A percentile compares a stretch with the other conserved stretches of the same genome.
Evolutionary conservation across 768 basidiomycete species (phyloP).

Genomic region (Trametes cubensis): DNA sequence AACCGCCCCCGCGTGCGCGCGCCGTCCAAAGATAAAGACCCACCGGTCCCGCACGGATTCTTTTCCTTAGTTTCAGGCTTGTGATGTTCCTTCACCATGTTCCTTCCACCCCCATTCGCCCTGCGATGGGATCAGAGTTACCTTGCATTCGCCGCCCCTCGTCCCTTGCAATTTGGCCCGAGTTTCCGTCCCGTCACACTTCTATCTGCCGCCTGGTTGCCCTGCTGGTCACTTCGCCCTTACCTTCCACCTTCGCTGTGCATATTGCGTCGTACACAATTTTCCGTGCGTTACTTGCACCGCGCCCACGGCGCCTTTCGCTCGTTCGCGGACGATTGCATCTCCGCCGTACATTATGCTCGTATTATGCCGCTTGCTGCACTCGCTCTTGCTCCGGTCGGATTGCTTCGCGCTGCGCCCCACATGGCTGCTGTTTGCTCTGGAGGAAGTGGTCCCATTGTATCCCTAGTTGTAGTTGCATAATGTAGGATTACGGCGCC

Average conservation of each 20-base stretch:
- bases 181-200: neutral
- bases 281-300: neutral
- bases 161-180: too few relatives aligned
- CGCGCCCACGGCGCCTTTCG: conserved; percentile 17
- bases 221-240: neutral
- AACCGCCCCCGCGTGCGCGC: conserved; percentile 12
- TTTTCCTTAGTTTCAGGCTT: neutral
- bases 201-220: neutral
- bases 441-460: conserved; percentile 18
- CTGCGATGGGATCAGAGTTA: too few relatives aligned
- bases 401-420: conserved; percentile 1
- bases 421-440: conserved; percentile 1
- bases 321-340: conserved; percentile 23
- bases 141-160: too few relatives aligned
- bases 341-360: conserved; percentile 16
- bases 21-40: neutral
- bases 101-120: too few relatives aligned
- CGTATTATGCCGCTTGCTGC: neutral
- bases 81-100: too few relatives aligned
- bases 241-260: conserved; percentile 1
- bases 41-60: neutral
- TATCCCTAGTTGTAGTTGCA: conserved; percentile 26
- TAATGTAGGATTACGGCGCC: conserved; percentile 16
- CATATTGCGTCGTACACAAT: conserved; percentile 6
- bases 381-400: neutral